Conservation (phyloP, 1,284 basidiomycete genomes). For the Papiliotrema flavescens region DNA sequence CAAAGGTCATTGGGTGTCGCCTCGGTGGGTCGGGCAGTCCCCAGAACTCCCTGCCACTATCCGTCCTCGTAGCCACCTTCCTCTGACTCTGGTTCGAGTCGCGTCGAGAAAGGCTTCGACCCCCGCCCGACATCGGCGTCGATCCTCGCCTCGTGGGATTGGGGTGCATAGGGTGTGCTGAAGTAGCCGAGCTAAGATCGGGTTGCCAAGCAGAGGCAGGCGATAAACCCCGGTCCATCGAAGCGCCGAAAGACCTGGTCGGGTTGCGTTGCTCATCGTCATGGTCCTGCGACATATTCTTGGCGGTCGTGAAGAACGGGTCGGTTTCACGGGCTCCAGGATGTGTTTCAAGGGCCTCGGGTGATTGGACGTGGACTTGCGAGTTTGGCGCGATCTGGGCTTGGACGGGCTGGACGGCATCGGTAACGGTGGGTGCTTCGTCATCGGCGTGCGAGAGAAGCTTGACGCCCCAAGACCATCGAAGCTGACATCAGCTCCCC, state of each 20-base stretch:
- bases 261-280: slow-evolving; percentile 14
- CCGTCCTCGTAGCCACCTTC: slow-evolving; percentile 25
- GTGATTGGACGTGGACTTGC: slow-evolving; percentile 22
- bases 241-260: slow-evolving; percentile 5
- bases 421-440: slow-evolving; percentile 33
- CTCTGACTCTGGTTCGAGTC: not conserved
- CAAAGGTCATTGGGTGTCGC: slow-evolving; percentile 19
- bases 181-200: slow-evolving; percentile 9
- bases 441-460: slow-evolving; percentile 71
- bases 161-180: not conserved
- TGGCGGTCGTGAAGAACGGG: slow-evolving; percentile 31
- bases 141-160: not conserved
- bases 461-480: slow-evolving; percentile 82
- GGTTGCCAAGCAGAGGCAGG: slow-evolving; percentile 27
- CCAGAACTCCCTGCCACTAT: slow-evolving; percentile 47
- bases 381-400: not conserved
- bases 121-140: not conserved
- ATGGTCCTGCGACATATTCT: slow-evolving; percentile 19
- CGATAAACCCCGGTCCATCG: slow-evolving; percentile 17
- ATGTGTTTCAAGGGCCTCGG: slow-evolving; percentile 25
- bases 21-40: slow-evolving; percentile 45
- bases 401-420: slow-evolving; percentile 2
- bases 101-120: slow-evolving; percentile 4
- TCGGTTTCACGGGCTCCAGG: slow-evolving; percentile 35
- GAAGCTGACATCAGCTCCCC: slow-evolving; percentile 55